These are phyloP conservation scores for Lepiota venenata DNA, from an alignment of 768 basidiomycete genomes.

Conservation along the genomic window DNA sequence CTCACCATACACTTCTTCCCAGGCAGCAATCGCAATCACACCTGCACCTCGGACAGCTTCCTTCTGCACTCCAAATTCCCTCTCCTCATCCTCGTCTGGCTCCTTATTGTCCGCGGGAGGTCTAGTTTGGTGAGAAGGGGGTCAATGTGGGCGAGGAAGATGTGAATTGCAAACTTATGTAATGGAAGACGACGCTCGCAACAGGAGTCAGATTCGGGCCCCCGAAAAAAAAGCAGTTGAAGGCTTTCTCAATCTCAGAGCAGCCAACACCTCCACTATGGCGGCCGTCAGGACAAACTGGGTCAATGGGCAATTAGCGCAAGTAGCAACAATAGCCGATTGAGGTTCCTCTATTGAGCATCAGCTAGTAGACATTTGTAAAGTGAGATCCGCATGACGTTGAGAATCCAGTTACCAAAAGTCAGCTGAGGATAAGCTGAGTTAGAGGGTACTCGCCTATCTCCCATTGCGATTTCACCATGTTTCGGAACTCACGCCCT, in stretches of 20 bases:
- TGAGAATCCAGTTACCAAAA: slow-evolving; percentile 83
- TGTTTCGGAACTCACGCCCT: slow-evolving; percentile 69
- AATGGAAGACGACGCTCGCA: slow-evolving; percentile 23
- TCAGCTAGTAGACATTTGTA: slow-evolving; percentile 13
- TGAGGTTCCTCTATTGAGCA: slow-evolving; percentile 14
- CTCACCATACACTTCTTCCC: slow-evolving; percentile 19
- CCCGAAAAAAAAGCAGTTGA: slow-evolving; percentile 22
- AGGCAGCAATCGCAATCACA: slow-evolving; percentile 29
- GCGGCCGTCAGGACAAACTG: slow-evolving; percentile 28
- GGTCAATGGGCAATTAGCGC: slow-evolving; percentile 24
- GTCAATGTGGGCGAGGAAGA: slow-evolving; percentile 46
- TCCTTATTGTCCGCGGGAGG: slow-evolving; percentile 18
- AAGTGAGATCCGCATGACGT: slow-evolving; percentile 63
- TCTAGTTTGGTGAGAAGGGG: slow-evolving; percentile 15
- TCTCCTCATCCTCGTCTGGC: slow-evolving; percentile 20
- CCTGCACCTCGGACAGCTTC: slow-evolving; percentile 31
- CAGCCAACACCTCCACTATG: slow-evolving; percentile 15
- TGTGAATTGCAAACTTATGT: slow-evolving; percentile 62
- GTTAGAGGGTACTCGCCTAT: slow-evolving; percentile 47
- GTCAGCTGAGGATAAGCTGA: slow-evolving; percentile 40
- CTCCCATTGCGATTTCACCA: slow-evolving; percentile 56
- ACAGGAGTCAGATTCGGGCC: slow-evolving; percentile 23
- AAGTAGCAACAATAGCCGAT: slow-evolving; percentile 19
- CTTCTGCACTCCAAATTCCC: slow-evolving; percentile 43
- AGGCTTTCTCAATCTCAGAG: slow-evolving; percentile 14